These are phyloP conservation scores for Penicillium flavigenum DNA, from an alignment of 495 filamentous ascomycete genomes.

Conservation along the genomic window DNA sequence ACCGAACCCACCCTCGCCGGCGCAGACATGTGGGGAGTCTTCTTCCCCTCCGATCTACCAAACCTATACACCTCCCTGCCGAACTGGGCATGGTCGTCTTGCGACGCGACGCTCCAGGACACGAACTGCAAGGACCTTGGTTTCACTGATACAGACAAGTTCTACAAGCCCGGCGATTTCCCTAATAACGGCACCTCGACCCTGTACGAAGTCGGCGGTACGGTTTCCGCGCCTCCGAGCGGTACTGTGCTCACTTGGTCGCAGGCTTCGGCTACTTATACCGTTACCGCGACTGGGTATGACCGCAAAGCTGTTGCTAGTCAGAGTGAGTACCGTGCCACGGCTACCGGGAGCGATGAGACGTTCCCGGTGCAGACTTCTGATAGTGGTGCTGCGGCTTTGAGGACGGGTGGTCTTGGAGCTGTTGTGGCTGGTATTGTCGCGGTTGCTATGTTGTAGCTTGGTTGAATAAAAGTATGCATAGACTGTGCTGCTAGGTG, in stretches of 20 bases:
- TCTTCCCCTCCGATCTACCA: constrained; percentile 27
- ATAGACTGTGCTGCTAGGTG: not conserved
- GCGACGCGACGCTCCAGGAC: constrained; percentile 20
- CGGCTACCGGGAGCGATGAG: constrained; percentile 20
- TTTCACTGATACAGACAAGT: constrained; percentile 26
- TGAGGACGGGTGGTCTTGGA: constrained; percentile 9
- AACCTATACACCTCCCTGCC: constrained; percentile 29
- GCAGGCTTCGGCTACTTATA: constrained; percentile 25
- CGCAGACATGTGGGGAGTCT: constrained; percentile 29
- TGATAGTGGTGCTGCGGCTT: constrained; percentile 13
- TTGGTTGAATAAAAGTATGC: not conserved
- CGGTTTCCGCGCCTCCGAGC: constrained; percentile 23
- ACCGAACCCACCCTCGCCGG: constrained; percentile 28
- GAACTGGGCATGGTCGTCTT: constrained; percentile 26
- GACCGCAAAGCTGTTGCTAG: constrained; percentile 25
- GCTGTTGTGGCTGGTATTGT: constrained; percentile 15
- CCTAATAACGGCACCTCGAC: constrained; percentile 25
- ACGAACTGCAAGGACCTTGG: constrained; percentile 20
- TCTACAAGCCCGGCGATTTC: constrained; percentile 27
- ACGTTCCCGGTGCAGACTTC: constrained; percentile 19
- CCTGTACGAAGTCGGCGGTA: constrained; percentile 26
- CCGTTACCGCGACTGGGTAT: constrained; percentile 29
- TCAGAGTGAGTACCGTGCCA: constrained; percentile 23
- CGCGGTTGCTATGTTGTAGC: constrained; percentile 13
- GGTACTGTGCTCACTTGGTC: constrained; percentile 32